phyloP scores from a whole-genome alignment of 495 filamentous ascomycete species.

The Viridothelium virens region DNA sequence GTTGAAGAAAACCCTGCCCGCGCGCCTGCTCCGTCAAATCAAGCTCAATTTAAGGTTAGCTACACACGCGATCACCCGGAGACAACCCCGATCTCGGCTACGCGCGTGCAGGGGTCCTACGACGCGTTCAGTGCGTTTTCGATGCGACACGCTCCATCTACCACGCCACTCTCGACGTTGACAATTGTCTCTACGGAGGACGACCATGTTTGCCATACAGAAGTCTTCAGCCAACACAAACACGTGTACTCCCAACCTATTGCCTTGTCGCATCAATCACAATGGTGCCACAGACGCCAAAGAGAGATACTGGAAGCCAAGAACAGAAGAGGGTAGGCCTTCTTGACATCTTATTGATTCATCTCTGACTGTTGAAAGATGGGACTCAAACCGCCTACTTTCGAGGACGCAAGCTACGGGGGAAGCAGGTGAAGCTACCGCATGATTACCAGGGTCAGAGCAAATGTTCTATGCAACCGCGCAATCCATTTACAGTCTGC shows the following conservation, averaged over 20 bases:
- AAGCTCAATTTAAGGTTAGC: slow-evolving; percentile 7
- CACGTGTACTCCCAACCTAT: slow-evolving; percentile 63
- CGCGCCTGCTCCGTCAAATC: background rate
- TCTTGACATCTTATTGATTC: slow-evolving; percentile 17
- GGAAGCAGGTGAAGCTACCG: slow-evolving; percentile 59
- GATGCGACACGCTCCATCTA: background rate
- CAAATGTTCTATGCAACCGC: background rate
- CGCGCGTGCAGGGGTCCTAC: background rate
- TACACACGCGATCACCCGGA: no score
- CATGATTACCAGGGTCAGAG: slow-evolving; percentile 60
- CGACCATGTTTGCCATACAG: slow-evolving; percentile 20
- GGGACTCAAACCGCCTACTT: slow-evolving; percentile 60
- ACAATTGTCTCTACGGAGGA: background rate
- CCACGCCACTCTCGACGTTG: background rate
- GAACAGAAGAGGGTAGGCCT: slow-evolving; percentile 25
- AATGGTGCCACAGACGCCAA: slow-evolving; percentile 61
- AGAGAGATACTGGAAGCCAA: slow-evolving; percentile 64
- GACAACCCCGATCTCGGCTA: slow-evolving; percentile 1
- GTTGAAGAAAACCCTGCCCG: background rate
- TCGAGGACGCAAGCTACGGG: slow-evolving; percentile 73
- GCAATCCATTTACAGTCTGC: background rate
- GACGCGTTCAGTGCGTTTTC: background rate
- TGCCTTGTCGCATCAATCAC: slow-evolving; percentile 78
- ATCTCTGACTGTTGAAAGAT: slow-evolving; percentile 20
- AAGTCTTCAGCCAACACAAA: slow-evolving; percentile 16